Conservation (phyloP, 306 rosid genomes). For the Quercus berberidifolia region DNA sequence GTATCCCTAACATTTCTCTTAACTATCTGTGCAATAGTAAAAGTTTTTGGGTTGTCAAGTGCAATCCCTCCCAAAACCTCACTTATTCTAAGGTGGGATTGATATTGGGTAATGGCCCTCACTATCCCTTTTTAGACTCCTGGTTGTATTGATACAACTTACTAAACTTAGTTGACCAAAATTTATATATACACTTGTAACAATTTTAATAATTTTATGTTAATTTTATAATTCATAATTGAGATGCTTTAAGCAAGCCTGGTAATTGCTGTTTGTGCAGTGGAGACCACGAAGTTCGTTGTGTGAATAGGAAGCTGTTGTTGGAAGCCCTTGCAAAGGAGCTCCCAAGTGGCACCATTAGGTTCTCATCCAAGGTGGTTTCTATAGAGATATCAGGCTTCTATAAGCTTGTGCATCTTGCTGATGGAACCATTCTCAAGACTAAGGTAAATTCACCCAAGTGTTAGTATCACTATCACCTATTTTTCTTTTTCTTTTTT, state of each 20-base stretch:
- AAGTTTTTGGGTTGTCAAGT: too few species aligned
- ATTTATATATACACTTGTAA: neutral
- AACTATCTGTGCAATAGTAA: too few species aligned
- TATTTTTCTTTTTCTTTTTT: too few species aligned
- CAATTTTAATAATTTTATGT: neutral
- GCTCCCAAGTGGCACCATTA: slow-evolving; percentile 66
- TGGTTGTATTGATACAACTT: neutral
- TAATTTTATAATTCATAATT: neutral
- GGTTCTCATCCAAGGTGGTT: slow-evolving; percentile 71
- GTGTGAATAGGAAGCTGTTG: slow-evolving; percentile 46
- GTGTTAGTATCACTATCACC: neutral
- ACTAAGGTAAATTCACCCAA: slow-evolving; percentile 39
- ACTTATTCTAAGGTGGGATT: too few species aligned
- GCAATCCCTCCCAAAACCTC: too few species aligned
- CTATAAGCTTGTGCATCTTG: slow-evolving; percentile 59
- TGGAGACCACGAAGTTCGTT: slow-evolving; percentile 43
- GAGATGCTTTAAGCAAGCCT: neutral
- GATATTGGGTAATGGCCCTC: too few species aligned
- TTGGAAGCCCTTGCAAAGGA: slow-evolving; percentile 63
- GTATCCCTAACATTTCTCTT: too few species aligned
- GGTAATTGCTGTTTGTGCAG: slow-evolving; percentile 6
- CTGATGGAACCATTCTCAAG: slow-evolving; percentile 53
- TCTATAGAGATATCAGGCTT: slow-evolving; percentile 57
- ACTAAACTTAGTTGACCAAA: neutral
- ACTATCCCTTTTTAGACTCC: neutral